Evolutionary conservation across 441 rosid genomes (phyloP).

Genomic region (Omphalea diandra): DNA sequence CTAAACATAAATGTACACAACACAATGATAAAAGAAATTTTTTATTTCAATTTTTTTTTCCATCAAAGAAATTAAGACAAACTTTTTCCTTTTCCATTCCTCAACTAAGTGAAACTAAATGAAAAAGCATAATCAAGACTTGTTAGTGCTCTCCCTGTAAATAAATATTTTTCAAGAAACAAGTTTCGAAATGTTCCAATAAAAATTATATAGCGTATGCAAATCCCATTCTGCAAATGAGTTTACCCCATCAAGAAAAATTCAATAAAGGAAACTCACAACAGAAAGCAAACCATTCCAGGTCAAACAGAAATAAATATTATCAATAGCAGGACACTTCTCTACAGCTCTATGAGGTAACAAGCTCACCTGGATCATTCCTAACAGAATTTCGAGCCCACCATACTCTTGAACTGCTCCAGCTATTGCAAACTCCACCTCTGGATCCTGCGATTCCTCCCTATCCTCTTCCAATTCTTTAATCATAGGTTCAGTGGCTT

Average conservation of each 20-base stretch:
- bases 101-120: not conserved
- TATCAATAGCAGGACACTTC: not conserved
- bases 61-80: not conserved
- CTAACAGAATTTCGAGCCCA: constrained; percentile 91
- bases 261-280: not conserved
- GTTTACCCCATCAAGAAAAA: not conserved
- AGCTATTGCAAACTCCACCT: constrained; percentile 98
- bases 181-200: not conserved
- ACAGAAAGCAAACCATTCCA: not conserved
- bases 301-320: constrained; percentile 10
- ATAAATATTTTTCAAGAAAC: not conserved
- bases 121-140: not conserved
- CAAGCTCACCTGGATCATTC: constrained; percentile 85
- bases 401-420: constrained; percentile 97
- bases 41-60: too few species aligned
- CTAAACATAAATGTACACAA: not conserved
- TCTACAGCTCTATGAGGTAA: constrained; percentile 19
- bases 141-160: not conserved
- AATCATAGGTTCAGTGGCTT: constrained; percentile 99
- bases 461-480: constrained; percentile 99
- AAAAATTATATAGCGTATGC: not conserved
- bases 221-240: not conserved
- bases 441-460: constrained; percentile 99
- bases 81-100: not conserved
- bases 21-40: not conserved